Base-by-base conservation (phyloP, 2,329 filamentous ascomycete genomes). In the Cladosporium sphaerospermum region DNA sequence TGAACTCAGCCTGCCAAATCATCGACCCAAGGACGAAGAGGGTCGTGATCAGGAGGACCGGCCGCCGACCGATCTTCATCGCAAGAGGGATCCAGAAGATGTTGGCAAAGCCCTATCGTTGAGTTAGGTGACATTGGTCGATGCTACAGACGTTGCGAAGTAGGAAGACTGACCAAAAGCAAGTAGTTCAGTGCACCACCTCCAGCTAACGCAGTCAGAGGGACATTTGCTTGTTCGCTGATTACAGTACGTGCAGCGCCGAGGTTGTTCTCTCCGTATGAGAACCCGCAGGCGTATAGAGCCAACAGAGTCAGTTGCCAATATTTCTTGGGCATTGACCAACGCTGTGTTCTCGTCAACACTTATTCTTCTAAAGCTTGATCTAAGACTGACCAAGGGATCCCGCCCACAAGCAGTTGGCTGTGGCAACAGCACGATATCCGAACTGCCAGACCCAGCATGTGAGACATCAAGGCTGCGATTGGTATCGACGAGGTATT, bases 171-270 rank as follows among this genome's bases (percentile, higher is more conserved):
- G 9, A 50, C 47, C 18, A 73, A 58, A 6, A 73, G 63, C 2
- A 73, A 64, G 47, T 73, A 73, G 48, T 72, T 72, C 7, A 73
- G 56, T 1, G 71, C 71, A 28, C 67, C 68, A 32, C 69, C 69
- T 6, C 69, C 70, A 52, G 72, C 72, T 67, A 73, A 69, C 53
- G 73, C 67, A n/a, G 61, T 65, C 19, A 73, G 52, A 1, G 61
- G 65, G 14, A 73, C 69, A 9, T 65, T 64, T 0, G 69, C 71
- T 6, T 73, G 68, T 2, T 65, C 57, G 8, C 69, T 67, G n/a
- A 73, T 68, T 9, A 67, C 66, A 0, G 70, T 72, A 70, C 70
- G 73, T 42, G 70, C 68, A 13, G 71, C 70, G n/a, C 71, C 71
- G 39, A 69, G 64, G 36, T 68, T 70, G 48, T 72, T 73, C 53